A percentile compares a stretch with the other conserved stretches of the same genome.
Conservation (phyloP, 129 eudicot genomes). For the Dittrichia graveolens region DNA sequence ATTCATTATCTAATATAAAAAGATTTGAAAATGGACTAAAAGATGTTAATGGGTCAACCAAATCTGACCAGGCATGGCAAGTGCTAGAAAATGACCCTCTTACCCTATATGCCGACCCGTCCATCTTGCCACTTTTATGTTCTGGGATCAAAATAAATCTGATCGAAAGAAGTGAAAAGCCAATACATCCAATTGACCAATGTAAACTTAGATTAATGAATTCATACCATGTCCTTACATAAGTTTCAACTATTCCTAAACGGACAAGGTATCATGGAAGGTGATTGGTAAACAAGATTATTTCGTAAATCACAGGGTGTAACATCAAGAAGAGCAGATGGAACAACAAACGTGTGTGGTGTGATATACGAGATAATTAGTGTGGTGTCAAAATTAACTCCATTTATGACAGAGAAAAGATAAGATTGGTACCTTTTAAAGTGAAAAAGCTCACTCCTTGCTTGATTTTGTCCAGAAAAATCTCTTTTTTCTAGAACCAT, state of each 20-base stretch:
- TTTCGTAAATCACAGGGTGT: neutral
- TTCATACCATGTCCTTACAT: neutral
- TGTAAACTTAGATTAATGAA: neutral
- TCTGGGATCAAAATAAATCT: conserved; percentile 5
- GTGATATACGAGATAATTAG: neutral
- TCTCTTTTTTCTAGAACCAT: conserved; percentile 55
- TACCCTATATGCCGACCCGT: neutral
- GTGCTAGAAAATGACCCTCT: neutral
- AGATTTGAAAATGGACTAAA: neutral
- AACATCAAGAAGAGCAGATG: too few relatives aligned
- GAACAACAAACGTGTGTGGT: neutral
- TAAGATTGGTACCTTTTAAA: conserved; percentile 38
- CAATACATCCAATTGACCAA: neutral
- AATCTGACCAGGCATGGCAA: neutral
- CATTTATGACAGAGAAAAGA: neutral
- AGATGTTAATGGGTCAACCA: neutral
- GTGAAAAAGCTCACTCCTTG: conserved; percentile 51
- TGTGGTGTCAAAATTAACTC: neutral
- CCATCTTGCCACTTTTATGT: neutral
- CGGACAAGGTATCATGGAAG: neutral
- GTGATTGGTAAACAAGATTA: neutral
- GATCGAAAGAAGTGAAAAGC: neutral
- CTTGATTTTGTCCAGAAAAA: conserved; percentile 91
- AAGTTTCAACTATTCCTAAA: neutral
- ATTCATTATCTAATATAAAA: neutral